Evolutionary conservation across 495 filamentous ascomycete genomes (phyloP), one percentile per base, ranked within the genome.

Genomic region (Clavariopsis aquatica): DNA sequence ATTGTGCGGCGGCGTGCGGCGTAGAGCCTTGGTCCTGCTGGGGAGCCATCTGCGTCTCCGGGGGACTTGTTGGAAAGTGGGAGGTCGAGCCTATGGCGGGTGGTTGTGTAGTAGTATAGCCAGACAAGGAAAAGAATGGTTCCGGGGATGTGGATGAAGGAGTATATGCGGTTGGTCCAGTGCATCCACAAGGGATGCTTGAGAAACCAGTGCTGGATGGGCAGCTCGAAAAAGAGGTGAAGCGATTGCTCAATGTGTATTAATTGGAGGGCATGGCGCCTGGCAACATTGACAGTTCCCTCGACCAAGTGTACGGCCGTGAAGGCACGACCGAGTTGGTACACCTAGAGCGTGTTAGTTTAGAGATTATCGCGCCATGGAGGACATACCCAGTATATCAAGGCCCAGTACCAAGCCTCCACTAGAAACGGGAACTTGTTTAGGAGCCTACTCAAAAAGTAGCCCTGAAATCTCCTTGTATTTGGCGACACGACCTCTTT

Each of bases 371-470:
- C 10, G 45, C 38, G 41, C 73, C 59, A 31, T 13, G 20, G 29
- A 4, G 22, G 20, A 57, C 62, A 6, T 76, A 86, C 84, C 81
- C 82, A 86, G 69, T 86, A 87, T 46, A 86, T 82, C 72, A 87
- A 72, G 5, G 84, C 85, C 90, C 90, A 93, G 68, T 93, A 93
- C 80, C 87, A 92, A 69, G 87, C 87, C 74, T 93, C 90, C 23
- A 87, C 83, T 27, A 93, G 72, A 68, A 93, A 93, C 12, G 90
- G 90, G 55, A 89, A 83, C 64, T 84, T 86, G 36, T 81, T 77
- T 7, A 93, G 78, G 23, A 91, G 60, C 1, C 85, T 76, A 73
- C 82, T 85, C 29, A 85, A 72, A 13, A 84, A 70, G 36, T 81
- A 77, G 27, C 80, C 76, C 60, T 80, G 78, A 56, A 85, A 87